Evolutionary conservation across 176 grass and related monocot species (phyloP), one percentile per base, ranked within the genome.

Genomic region (bread wheat (Triticum aestivum)): DNA sequence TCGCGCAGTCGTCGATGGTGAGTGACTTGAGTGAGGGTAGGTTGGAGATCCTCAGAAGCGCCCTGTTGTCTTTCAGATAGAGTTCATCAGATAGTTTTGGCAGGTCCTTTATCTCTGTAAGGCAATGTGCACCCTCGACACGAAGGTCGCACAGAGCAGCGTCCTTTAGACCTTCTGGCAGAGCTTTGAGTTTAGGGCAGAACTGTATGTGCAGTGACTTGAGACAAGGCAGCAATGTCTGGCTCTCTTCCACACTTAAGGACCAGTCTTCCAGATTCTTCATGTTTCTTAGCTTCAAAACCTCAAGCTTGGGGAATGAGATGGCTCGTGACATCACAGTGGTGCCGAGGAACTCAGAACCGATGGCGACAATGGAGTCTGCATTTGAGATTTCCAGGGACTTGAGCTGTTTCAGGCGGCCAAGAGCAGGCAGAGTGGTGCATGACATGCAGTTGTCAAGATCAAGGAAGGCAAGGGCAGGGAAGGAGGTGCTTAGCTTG

Each of bases 121-220:
- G 83, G 76, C 72, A 69, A 70, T 95, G 68, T 30, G 89, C 84
- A 52, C 87, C 83, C 47, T 88, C 89, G 8, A 97, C 82, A 35
- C 34, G 79, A 67, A 98, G 89, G 21, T 79, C 65, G 26, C 86
- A 47, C 44, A 98, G 18, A 14, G 47, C 37, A 38, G 88, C 81
- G 18, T 83, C 76, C 39, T 72, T 86, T 14, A 98, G 87, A 65
- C 79, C 93, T 84, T 95, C 82, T 34, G 95, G 95, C 34, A 98
- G 91, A 89, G 80, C 83, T 98, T 79, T 93, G 68, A 98, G 85
- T 83, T 94, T 95, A 32, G 91, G 89, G 65, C 95, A 97, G 26
- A 85, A 82, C 42, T 83, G 68, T 64, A 95, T 88, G 47, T 91
- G 89, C 61, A 95, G 84, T 37, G 89, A 93, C 71, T 81, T 92